Evolutionary conservation across 108 stramenopile species (phyloP).

Genomic region (Cyclotella atomus): DNA sequence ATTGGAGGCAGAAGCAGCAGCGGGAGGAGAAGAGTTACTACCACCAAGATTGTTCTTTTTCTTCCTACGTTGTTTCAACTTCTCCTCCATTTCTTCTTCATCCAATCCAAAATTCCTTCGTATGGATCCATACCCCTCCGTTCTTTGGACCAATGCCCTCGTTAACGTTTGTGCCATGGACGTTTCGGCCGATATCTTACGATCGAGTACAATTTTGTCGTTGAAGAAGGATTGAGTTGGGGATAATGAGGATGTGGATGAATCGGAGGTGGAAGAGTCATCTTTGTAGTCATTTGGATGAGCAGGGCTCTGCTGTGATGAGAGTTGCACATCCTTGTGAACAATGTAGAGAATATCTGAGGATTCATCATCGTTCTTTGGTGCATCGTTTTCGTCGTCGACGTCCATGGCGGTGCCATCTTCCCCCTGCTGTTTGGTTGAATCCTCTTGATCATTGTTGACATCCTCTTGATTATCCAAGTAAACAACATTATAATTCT

Average conservation of each 20-base stretch:
- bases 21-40: too few species aligned
- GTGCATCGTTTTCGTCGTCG: not conserved
- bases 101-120: slow-evolving; percentile 40
- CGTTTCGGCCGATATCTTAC: slow-evolving; percentile 1
- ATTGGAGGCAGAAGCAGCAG: too few species aligned
- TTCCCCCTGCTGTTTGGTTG: not conserved
- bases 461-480: not conserved
- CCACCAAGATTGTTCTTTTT: too few species aligned
- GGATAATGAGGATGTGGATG: not conserved
- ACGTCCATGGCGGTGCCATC: slow-evolving; percentile 6
- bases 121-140: slow-evolving; percentile 29
- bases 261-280: not conserved
- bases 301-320: not conserved
- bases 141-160: slow-evolving; percentile 37
- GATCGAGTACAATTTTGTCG: not conserved
- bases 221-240: not conserved
- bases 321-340: not conserved
- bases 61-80: slow-evolving; percentile 35
- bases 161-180: slow-evolving; percentile 33
- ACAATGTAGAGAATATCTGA: not conserved
- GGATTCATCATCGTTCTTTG: not conserved
- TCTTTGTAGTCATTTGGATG: not conserved
- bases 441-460: not conserved
- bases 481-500: slow-evolving; percentile 34
- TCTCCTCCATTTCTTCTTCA: slow-evolving; percentile 29